Conservation (phyloP, 2,329 filamentous ascomycete species). For the Sporothrix pseudoabietina region DNA sequence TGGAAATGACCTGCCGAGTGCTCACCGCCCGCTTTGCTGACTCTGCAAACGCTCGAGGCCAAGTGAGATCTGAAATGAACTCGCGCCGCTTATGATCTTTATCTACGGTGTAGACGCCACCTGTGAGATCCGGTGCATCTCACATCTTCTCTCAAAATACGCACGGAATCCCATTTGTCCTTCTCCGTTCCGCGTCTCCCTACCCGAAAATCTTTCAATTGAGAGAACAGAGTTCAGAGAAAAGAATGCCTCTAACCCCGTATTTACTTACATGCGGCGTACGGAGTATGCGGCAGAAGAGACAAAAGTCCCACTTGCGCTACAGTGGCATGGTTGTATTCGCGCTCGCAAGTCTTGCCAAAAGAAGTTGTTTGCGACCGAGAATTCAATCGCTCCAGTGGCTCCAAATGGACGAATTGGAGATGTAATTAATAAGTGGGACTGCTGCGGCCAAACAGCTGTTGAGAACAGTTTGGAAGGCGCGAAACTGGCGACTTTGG, state of each 20-base stretch:
- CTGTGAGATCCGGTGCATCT: background rate
- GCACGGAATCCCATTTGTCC: background rate
- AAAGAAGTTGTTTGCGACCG: background rate
- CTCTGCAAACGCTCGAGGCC: too few species aligned
- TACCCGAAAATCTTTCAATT: background rate
- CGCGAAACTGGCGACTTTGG: background rate
- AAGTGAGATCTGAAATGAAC: slow-evolving; percentile 10
- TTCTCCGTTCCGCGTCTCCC: background rate
- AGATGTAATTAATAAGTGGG: background rate
- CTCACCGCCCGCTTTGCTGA: background rate
- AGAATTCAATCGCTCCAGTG: background rate
- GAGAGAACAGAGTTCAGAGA: too few species aligned
- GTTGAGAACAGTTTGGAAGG: background rate
- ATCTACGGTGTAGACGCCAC: background rate
- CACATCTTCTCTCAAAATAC: background rate
- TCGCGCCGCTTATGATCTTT: background rate
- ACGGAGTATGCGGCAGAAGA: background rate
- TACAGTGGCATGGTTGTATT: background rate
- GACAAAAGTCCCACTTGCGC: background rate
- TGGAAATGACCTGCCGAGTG: background rate
- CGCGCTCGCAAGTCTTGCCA: background rate
- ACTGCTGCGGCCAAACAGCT: background rate
- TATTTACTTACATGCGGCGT: background rate
- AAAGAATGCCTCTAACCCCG: background rate
- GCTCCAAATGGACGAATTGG: background rate